Conservation (phyloP, 2,329 filamentous ascomycete genomes). For the Sclerotiophoma versabilis region DNA sequence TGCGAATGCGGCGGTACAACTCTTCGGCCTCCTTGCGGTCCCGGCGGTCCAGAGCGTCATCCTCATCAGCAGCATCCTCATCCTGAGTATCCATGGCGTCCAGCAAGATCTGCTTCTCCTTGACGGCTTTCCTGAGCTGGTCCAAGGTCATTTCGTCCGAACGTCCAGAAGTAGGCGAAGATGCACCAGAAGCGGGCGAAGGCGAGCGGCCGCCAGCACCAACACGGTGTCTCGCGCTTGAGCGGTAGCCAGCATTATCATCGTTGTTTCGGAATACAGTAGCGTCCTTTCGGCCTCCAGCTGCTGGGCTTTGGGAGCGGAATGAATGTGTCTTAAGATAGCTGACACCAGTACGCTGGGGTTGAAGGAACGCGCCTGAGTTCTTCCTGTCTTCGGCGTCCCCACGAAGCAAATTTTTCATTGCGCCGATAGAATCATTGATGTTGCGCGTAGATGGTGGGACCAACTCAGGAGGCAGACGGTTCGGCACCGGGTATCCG, state of each 20-base stretch:
- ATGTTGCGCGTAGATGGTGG: slow-evolving; percentile 95
- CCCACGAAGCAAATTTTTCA: slow-evolving; percentile 87
- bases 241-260: slow-evolving; percentile 86
- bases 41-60: slow-evolving; percentile 87
- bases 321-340: slow-evolving; percentile 97
- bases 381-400: slow-evolving; percentile 91
- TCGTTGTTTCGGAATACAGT: slow-evolving; percentile 98
- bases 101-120: slow-evolving; percentile 90
- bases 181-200: slow-evolving; percentile 70
- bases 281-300: slow-evolving; percentile 81
- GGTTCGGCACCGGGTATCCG: slow-evolving; percentile 88
- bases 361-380: slow-evolving; percentile 86
- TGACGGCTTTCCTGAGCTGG: slow-evolving; percentile 89
- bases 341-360: slow-evolving; percentile 97
- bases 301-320: slow-evolving; percentile 66
- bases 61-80: slow-evolving; percentile 86
- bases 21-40: slow-evolving; percentile 94
- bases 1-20: slow-evolving; percentile 87
- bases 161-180: slow-evolving; percentile 61
- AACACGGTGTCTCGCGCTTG: slow-evolving; percentile 86
- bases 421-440: slow-evolving; percentile 87
- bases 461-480: slow-evolving; percentile 87
- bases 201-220: slow-evolving; percentile 74
- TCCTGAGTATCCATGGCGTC: slow-evolving; percentile 97
- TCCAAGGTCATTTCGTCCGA: slow-evolving; percentile 86